A percentile compares a stretch with the other conserved stretches of the same genome.
Conservation (phyloP, 75 land plant genomes). For the Sequoiadendron giganteum region DNA sequence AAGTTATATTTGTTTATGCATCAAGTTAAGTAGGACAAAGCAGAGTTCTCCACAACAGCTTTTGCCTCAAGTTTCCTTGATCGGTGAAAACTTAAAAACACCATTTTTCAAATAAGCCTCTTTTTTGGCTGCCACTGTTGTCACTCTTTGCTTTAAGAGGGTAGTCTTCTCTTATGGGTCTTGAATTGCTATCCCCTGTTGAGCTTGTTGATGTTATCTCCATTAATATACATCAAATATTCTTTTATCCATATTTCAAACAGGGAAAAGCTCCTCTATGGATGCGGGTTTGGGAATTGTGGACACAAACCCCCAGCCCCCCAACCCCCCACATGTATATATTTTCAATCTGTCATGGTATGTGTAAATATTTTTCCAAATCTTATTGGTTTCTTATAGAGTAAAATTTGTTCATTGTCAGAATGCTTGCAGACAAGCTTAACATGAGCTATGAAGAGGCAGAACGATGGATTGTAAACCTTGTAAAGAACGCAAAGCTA, state of each 20-base stretch:
- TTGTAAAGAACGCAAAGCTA: slow-evolving; percentile 58
- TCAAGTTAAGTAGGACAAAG: neutral
- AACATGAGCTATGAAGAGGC: slow-evolving; percentile 94
- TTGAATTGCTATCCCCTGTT: neutral
- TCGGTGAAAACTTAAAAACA: neutral
- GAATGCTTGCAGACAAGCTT: slow-evolving; percentile 92
- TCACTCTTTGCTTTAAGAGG: neutral
- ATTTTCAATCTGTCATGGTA: too few relatives aligned
- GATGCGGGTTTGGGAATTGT: neutral
- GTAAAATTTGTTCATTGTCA: slow-evolving; percentile 19
- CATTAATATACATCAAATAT: neutral
- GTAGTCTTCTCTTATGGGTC: neutral
- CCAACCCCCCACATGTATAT: too few relatives aligned
- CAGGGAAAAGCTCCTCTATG: neutral
- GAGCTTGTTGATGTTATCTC: neutral
- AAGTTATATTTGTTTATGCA: neutral
- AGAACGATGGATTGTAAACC: slow-evolving; percentile 91
- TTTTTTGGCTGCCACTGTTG: neutral
- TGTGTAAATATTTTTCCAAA: neutral
- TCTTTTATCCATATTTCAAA: neutral
- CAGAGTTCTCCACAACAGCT: neutral
- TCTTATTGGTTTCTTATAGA: neutral
- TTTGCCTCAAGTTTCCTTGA: neutral
- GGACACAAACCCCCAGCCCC: neutral
- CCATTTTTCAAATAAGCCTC: neutral